Base-by-base conservation (phyloP, 805 yeast species). In the Hanseniaspora meyeri region DNA sequence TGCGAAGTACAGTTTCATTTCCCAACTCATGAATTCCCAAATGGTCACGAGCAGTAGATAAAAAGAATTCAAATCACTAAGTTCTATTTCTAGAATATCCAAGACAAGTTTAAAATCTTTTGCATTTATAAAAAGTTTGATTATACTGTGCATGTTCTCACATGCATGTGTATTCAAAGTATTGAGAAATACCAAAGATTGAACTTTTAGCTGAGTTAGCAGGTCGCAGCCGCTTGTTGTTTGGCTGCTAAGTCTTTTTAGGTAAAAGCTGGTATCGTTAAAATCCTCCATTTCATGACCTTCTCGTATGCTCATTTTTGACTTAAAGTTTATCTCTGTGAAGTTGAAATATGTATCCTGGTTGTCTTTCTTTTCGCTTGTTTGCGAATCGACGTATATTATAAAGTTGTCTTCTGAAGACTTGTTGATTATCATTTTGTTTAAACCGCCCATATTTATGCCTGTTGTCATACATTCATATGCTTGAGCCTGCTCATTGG, bases 161-260 rank as follows among this genome's bases (percentile, higher is more conserved):
- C 79, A 75, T 14, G 83, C 79, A 19, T 85, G 78, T 62, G 77
- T 77, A 64, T 83, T 85, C 16, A 83, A 86, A 59, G 83, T 70
- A 0, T 80, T 61, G 1, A 80, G 62, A 45, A 76, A 70, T 56
- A 76, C 69, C 1, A 81, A 51, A 59, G 74, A 84, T 1, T 77
- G 63, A 20, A 82, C 63, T 60, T 81, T 80, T 7, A 81, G 62
- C 62, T 85, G 88, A 1, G 80, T 79, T 5, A 81, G 59, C 3
- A 79, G 59, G 2, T 63, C 48, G 0, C 62, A 63, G 19, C 45
- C 61, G 53, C 65, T 74, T 12, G 27, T 60, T 58, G 1, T 60
- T 53, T 4, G 60, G 50, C 16, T 68, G 38, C 9, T 74, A 52
- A 77, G 62, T 38, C 70, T 60, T 19, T 67, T 61, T 14, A 83